These are phyloP conservation scores for Sambucus nigra DNA, from an alignment of 129 eudicot species.

Conservation along the genomic window DNA sequence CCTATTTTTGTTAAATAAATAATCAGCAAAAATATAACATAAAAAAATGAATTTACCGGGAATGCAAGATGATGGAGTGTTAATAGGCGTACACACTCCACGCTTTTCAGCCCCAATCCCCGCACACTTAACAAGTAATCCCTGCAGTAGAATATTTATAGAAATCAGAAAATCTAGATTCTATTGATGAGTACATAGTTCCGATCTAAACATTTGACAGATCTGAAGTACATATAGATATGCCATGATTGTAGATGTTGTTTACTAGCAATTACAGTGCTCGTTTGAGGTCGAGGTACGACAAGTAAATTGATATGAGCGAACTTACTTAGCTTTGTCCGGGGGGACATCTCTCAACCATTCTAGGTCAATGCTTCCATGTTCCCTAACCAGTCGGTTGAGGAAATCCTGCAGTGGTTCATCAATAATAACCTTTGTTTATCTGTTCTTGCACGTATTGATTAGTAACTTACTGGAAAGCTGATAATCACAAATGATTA, in stretches of 20 bases:
- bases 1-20: no score
- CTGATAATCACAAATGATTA: neutral
- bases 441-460: neutral
- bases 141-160: slow-evolving; percentile 29
- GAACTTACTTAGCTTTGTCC: slow-evolving; percentile 78
- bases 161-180: neutral
- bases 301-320: neutral
- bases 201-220: no score
- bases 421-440: neutral
- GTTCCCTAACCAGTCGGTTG: slow-evolving; percentile 68
- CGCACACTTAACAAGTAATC: slow-evolving; percentile 73
- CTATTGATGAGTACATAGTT: no score
- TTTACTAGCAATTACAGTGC: neutral
- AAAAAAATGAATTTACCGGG: slow-evolving; percentile 57
- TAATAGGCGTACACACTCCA: slow-evolving; percentile 91
- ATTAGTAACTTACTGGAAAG: neutral
- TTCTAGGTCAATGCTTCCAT: slow-evolving; percentile 78
- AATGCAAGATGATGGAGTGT: slow-evolving; percentile 97
- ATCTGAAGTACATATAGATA: neutral
- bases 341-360: slow-evolving; percentile 89
- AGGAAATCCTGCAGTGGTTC: slow-evolving; percentile 58
- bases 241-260: neutral
- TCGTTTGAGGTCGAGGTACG: neutral
- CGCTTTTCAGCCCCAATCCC: slow-evolving; percentile 95
- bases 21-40: no score